These are phyloP conservation scores for Aphanomyces astaci DNA, from an alignment of 352 stramenopile genomes.

Conservation along the genomic window DNA sequence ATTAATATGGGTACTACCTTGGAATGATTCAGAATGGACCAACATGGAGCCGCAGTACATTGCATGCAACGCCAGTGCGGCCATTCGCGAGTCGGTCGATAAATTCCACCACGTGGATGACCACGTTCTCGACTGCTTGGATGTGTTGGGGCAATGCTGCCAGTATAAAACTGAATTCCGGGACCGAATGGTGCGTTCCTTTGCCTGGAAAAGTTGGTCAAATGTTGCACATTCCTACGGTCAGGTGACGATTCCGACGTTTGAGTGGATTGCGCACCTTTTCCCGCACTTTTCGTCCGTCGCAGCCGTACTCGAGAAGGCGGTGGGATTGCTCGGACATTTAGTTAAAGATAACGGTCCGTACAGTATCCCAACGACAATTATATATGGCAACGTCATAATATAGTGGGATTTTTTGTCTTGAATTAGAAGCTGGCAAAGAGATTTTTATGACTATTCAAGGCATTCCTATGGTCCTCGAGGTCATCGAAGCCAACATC, in stretches of 20 bases:
- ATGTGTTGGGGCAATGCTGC: neutral
- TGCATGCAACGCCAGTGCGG: neutral
- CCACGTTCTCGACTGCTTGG: conserved; percentile 9
- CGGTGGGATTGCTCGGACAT: neutral
- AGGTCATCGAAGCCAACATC: neutral
- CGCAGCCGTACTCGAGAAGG: neutral
- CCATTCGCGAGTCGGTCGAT: neutral
- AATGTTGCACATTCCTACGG: neutral
- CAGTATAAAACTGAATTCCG: neutral
- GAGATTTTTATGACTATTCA: conserved; percentile 1
- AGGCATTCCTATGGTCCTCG: neutral
- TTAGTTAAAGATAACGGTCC: conserved; percentile 7
- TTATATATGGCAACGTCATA: too few relatives aligned
- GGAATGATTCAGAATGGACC: neutral
- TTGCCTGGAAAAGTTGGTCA: neutral
- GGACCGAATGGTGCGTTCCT: neutral
- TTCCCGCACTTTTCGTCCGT: neutral
- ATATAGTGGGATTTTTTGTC: neutral
- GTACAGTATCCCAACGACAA: too few relatives aligned
- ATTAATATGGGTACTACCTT: neutral
- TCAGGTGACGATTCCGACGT: neutral
- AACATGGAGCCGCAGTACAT: neutral
- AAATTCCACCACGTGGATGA: neutral
- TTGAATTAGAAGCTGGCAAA: neutral
- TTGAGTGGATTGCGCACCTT: neutral